phyloP scores from a whole-genome alignment of 768 basidiomycete species.

The Tephrocybe sp. region DNA sequence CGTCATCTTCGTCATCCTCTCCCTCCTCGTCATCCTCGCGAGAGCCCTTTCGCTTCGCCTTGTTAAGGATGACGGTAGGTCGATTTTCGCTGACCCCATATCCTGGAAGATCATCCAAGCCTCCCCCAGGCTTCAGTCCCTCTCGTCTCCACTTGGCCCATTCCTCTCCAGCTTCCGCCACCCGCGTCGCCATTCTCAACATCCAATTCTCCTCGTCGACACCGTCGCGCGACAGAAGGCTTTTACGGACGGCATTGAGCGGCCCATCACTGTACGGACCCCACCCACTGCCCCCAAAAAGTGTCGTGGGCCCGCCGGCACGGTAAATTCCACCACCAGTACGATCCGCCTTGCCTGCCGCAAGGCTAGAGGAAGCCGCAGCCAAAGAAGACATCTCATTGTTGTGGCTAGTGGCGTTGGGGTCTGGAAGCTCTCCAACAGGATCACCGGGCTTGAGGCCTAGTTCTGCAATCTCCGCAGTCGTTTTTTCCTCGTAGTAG shows the following conservation, averaged over 20 bases:
- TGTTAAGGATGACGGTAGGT: conserved; percentile 10
- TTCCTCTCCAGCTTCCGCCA: conserved; percentile 60
- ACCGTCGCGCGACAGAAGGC: conserved; percentile 74
- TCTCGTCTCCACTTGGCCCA: conserved; percentile 62
- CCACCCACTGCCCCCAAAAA: conserved; percentile 82
- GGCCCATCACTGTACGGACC: conserved; percentile 91
- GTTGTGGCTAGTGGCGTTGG: conserved; percentile 54
- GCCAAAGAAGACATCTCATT: conserved; percentile 41
- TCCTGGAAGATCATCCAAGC: conserved; percentile 29
- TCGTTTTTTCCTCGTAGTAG: conserved; percentile 88
- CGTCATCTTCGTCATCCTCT: conserved; percentile 20
- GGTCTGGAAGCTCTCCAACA: conserved; percentile 82
- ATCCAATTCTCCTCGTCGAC: conserved; percentile 94
- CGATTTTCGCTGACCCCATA: conserved; percentile 30
- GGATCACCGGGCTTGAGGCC: conserved; percentile 82
- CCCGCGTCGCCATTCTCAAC: conserved; percentile 70
- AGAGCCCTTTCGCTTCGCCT: conserved; percentile 29
- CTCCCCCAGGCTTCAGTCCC: conserved; percentile 49
- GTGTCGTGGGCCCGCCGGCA: conserved; percentile 89
- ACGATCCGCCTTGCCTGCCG: conserved; percentile 41
- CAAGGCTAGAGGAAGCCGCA: conserved; percentile 32
- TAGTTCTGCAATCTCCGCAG: conserved; percentile 74
- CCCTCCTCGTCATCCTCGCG: conserved; percentile 20
- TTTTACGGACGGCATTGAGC: conserved; percentile 81
- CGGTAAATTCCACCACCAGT: conserved; percentile 73